Evolutionary conservation across 1,284 basidiomycete species (phyloP).

Genomic region (Pseudozyma sp.): DNA sequence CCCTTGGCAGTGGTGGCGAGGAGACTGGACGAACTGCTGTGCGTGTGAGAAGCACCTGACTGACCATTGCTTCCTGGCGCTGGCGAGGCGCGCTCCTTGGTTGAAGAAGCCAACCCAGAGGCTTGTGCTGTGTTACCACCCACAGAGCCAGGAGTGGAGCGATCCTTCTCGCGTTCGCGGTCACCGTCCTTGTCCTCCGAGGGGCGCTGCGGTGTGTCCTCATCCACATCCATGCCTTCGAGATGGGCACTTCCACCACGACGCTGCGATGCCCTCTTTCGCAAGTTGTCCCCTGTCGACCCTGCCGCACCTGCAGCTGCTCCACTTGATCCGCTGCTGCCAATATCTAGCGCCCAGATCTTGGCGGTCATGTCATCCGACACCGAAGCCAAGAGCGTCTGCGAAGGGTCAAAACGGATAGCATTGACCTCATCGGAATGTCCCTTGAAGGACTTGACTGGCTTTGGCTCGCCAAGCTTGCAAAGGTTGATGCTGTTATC

Average conservation of each 20-base stretch:
- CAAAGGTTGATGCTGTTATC: constrained; percentile 66
- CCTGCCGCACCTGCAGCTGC: constrained; percentile 16
- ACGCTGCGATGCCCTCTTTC: constrained; percentile 48
- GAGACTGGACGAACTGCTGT: constrained; percentile 12
- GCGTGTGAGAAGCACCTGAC: constrained; percentile 8
- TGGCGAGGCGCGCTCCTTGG: constrained; percentile 37
- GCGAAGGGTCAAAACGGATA: constrained; percentile 66
- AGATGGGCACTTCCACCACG: constrained; percentile 53
- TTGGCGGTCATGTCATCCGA: constrained; percentile 65
- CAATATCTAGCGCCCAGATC: constrained; percentile 63
- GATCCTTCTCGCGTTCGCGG: constrained; percentile 45
- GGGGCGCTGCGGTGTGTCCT: constrained; percentile 28
- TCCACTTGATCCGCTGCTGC: constrained; percentile 16
- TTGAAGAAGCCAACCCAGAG: not conserved
- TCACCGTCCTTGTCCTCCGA: constrained; percentile 33
- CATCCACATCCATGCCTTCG: constrained; percentile 56
- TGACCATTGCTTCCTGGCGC: constrained; percentile 39
- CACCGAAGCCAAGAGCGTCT: constrained; percentile 64
- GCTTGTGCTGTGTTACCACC: constrained; percentile 14
- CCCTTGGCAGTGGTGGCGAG: constrained; percentile 41
- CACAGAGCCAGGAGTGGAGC: constrained; percentile 35
- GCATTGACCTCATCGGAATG: constrained; percentile 68
- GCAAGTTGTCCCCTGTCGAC: constrained; percentile 25
- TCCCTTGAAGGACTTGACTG: constrained; percentile 61
- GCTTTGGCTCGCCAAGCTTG: constrained; percentile 65